Evolutionary conservation across 371 early-diverging fungal species (phyloP).

Genomic region (Funneliformis caledonium): DNA sequence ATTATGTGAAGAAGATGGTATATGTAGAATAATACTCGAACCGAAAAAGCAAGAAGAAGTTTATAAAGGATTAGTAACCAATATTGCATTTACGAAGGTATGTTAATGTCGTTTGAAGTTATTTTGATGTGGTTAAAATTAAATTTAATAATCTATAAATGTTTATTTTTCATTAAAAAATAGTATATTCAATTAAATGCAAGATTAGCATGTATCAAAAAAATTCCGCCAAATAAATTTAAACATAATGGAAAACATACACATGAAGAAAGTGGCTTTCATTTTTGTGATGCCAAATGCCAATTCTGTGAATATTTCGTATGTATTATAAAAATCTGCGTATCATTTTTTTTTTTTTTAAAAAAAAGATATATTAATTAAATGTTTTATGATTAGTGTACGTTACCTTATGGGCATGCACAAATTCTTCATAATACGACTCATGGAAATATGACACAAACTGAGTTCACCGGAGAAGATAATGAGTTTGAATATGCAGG

Average conservation of each 20-base stretch:
- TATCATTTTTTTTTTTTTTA: background rate
- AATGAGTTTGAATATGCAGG: slow-evolving; percentile 31
- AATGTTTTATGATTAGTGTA: slow-evolving; percentile 13
- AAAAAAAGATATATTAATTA: background rate
- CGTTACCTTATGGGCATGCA: slow-evolving; percentile 21
- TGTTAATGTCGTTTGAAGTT: background rate
- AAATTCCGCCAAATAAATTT: slow-evolving; percentile 36
- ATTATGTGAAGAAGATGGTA: slow-evolving; percentile 25
- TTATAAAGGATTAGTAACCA: slow-evolving; percentile 6
- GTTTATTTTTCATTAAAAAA: background rate
- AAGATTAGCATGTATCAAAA: slow-evolving; percentile 21
- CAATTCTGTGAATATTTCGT: slow-evolving; percentile 35
- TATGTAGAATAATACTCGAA: slow-evolving; percentile 24
- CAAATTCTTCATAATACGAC: slow-evolving; percentile 14
- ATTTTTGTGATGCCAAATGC: slow-evolving; percentile 24
- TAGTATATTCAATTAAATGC: slow-evolving; percentile 17
- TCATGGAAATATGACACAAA: slow-evolving; percentile 37
- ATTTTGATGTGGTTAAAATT: background rate
- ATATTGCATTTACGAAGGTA: slow-evolving; percentile 26
- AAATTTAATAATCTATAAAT: background rate
- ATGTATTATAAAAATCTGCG: background rate
- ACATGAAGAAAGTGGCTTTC: slow-evolving; percentile 8
- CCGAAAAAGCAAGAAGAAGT: slow-evolving; percentile 6
- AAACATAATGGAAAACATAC: slow-evolving; percentile 29
- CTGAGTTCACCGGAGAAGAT: slow-evolving; percentile 23